Evolutionary conservation across 2,329 filamentous ascomycete species (phyloP).

Genomic region (Fusarium nygamai): DNA sequence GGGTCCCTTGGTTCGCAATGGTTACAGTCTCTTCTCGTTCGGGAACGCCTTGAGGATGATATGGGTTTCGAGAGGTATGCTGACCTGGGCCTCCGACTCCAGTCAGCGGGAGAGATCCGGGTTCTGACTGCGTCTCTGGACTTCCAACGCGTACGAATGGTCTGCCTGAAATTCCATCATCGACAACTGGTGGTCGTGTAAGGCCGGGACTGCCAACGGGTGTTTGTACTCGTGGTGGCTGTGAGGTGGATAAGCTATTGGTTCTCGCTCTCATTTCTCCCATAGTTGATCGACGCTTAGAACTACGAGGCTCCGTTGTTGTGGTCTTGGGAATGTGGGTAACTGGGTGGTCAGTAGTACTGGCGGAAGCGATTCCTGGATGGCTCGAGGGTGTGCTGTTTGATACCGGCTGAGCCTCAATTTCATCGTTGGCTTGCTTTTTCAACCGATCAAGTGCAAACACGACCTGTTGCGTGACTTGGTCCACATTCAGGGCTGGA

Average conservation of each 20-base stretch:
- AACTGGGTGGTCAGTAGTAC: constrained; percentile 23
- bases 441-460: constrained; percentile 40
- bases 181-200: constrained; percentile 41
- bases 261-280: constrained; percentile 22
- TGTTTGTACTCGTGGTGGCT: constrained; percentile 35
- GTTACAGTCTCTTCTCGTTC: constrained; percentile 15
- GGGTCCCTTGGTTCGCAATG: constrained; percentile 6
- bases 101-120: constrained; percentile 13
- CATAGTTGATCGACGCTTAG: constrained; percentile 26
- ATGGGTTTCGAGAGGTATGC: constrained; percentile 7
- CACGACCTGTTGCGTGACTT: constrained; percentile 59
- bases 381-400: constrained; percentile 25
- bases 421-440: constrained; percentile 23
- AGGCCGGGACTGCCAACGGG: constrained; percentile 35
- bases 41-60: neutral
- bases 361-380: constrained; percentile 29
- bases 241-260: constrained; percentile 32
- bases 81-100: constrained; percentile 2
- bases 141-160: constrained; percentile 62
- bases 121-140: constrained; percentile 42
- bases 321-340: constrained; percentile 36
- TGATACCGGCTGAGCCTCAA: constrained; percentile 25
- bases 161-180: constrained; percentile 65
- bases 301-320: constrained; percentile 26
- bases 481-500: constrained; percentile 53